Conservation (phyloP, 805 yeast species). For the Zygosaccharomyces gambellarensis region DNA sequence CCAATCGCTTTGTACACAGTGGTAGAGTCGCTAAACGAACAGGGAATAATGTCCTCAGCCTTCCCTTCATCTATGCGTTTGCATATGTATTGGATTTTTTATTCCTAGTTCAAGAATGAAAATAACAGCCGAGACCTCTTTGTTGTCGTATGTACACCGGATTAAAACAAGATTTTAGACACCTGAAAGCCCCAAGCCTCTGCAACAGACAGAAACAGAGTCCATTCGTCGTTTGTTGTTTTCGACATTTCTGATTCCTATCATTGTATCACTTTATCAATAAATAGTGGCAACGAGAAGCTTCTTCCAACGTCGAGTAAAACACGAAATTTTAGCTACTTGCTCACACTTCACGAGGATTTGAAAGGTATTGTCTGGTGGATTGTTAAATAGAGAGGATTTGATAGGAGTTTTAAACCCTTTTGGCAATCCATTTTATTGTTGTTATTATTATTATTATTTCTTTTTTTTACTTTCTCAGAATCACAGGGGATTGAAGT, state of each 20-base stretch:
- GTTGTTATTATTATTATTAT: background rate
- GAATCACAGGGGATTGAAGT: too few relatives aligned
- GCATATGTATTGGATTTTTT: too few relatives aligned
- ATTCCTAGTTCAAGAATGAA: too few relatives aligned
- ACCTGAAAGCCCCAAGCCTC: too few relatives aligned
- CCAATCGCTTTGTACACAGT: background rate
- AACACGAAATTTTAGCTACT: constrained; percentile 2
- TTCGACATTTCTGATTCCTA: background rate
- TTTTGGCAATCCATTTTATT: background rate
- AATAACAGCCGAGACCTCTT: too few relatives aligned
- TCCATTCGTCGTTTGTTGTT: too few relatives aligned
- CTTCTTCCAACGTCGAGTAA: constrained; percentile 2
- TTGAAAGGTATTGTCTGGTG: background rate
- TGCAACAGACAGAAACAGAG: too few relatives aligned
- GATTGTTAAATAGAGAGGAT: background rate
- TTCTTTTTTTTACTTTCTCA: background rate
- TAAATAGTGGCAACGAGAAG: background rate
- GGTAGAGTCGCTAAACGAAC: too few relatives aligned
- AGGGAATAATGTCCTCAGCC: too few relatives aligned
- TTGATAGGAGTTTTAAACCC: background rate
- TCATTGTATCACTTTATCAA: background rate
- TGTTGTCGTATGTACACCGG: too few relatives aligned
- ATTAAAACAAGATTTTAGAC: too few relatives aligned
- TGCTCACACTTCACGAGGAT: constrained; percentile 3
- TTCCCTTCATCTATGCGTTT: too few relatives aligned